Evolutionary conservation across 2,329 filamentous ascomycete species (phyloP).

Genomic region (Myriangium duriaei): DNA sequence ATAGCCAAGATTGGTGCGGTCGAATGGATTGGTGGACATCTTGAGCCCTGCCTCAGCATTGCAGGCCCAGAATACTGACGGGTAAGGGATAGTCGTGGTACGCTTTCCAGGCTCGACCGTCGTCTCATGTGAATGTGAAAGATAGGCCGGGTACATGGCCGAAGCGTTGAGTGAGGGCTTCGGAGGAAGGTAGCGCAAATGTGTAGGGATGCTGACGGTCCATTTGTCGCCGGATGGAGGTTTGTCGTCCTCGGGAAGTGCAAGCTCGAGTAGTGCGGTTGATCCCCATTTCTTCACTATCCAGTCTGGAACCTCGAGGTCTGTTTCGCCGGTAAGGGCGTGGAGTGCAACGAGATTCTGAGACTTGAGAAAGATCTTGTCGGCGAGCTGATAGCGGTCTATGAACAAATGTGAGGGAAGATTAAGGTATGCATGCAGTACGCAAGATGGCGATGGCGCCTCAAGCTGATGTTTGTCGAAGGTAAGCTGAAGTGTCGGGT

Average conservation of each 20-base stretch:
- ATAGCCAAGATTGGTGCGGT: constrained; percentile 72
- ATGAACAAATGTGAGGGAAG: constrained; percentile 71
- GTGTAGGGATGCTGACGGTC: constrained; percentile 64
- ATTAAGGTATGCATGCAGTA: constrained; percentile 67
- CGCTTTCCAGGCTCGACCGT: constrained; percentile 17
- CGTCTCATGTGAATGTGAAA: neutral
- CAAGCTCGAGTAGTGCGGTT: constrained; percentile 61
- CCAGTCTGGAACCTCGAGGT: constrained; percentile 85
- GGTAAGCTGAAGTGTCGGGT: constrained; percentile 63
- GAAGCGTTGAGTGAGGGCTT: constrained; percentile 23
- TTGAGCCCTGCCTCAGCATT: constrained; percentile 51
- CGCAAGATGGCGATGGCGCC: constrained; percentile 45
- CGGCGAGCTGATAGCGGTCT: constrained; percentile 74
- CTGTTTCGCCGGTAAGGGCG: constrained; percentile 61
- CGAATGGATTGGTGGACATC: constrained; percentile 71
- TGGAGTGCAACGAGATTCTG: constrained; percentile 62
- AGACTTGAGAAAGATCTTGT: constrained; percentile 63
- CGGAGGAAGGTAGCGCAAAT: constrained; percentile 69
- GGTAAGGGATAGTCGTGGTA: constrained; percentile 56
- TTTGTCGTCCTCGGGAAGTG: constrained; percentile 32
- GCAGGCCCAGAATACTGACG: constrained; percentile 85
- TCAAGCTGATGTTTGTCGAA: constrained; percentile 43
- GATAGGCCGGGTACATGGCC: constrained; percentile 32
- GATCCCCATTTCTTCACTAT: constrained; percentile 67
- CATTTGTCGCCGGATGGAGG: constrained; percentile 28